Conservation (phyloP, 805 yeast species). For the Candida nonsorbophila region DNA sequence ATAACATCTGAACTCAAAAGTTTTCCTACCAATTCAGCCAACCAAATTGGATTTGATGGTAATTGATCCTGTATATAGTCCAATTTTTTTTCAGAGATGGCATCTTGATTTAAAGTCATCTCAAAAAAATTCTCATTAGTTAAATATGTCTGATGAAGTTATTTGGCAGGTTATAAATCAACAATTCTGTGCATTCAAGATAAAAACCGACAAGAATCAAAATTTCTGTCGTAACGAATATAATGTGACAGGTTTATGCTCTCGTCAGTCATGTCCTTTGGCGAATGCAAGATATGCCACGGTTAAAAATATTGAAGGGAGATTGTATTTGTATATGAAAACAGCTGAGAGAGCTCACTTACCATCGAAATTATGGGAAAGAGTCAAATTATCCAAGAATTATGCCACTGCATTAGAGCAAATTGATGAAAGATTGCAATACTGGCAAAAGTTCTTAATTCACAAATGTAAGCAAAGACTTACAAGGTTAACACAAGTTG, state of each 20-base stretch:
- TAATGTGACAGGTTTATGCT: slow-evolving; percentile 91
- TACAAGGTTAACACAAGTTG: slow-evolving; percentile 91
- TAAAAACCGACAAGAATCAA: slow-evolving; percentile 84
- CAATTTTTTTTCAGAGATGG: too few species aligned
- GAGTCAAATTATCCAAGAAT: slow-evolving; percentile 84
- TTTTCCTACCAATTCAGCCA: too few species aligned
- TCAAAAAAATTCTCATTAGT: too few species aligned
- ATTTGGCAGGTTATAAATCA: slow-evolving; percentile 97
- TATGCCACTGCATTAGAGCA: slow-evolving; percentile 84
- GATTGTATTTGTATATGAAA: slow-evolving; percentile 84
- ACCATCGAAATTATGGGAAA: slow-evolving; percentile 92
- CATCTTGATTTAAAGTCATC: slow-evolving; percentile 1
- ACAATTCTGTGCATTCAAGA: slow-evolving; percentile 91
- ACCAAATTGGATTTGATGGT: too few species aligned
- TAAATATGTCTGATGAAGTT: slow-evolving; percentile 69
- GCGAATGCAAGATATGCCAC: slow-evolving; percentile 94
- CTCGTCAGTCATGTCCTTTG: slow-evolving; percentile 90
- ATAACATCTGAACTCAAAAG: too few species aligned
- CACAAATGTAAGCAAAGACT: slow-evolving; percentile 96
- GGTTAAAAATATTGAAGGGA: slow-evolving; percentile 74
- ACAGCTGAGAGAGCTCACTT: slow-evolving; percentile 97
- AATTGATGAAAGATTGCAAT: slow-evolving; percentile 77
- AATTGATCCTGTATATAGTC: too few species aligned
- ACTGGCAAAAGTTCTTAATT: slow-evolving; percentile 89
- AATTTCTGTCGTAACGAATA: slow-evolving; percentile 94